phyloP scores from a whole-genome alignment of 1,139 yeast species.

The Protomyces inouyei region DNA sequence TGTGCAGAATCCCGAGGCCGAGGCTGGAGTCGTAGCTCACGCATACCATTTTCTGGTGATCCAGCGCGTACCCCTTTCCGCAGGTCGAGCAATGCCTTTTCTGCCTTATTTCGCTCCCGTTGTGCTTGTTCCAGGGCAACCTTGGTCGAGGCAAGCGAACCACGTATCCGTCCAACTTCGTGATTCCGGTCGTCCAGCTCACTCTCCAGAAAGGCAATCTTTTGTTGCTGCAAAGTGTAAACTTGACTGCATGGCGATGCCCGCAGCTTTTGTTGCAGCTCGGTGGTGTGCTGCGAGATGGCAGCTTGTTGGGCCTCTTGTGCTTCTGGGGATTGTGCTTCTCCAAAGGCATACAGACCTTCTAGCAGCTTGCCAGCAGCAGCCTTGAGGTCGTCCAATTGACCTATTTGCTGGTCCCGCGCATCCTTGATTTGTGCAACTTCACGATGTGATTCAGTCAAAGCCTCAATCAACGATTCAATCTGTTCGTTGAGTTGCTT shows the following conservation, averaged over 20 bases:
- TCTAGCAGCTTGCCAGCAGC: constrained; percentile 27
- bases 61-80: constrained; percentile 28
- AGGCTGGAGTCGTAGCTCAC: constrained; percentile 31
- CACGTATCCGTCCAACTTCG: constrained; percentile 32
- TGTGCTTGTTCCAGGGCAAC: constrained; percentile 31
- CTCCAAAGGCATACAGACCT: background rate
- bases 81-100: constrained; percentile 30
- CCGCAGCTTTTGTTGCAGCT: constrained; percentile 22
- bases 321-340: background rate
- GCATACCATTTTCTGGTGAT: constrained; percentile 29
- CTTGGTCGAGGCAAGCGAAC: constrained; percentile 27
- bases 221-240: constrained; percentile 28
- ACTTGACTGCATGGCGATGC: constrained; percentile 19
- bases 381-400: constrained; percentile 30
- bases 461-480: constrained; percentile 34
- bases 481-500: constrained; percentile 33
- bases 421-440: constrained; percentile 27
- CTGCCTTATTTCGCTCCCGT: constrained; percentile 28
- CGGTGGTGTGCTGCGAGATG: constrained; percentile 11
- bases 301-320: constrained; percentile 10
- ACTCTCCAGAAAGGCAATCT: constrained; percentile 26
- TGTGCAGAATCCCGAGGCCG: background rate
- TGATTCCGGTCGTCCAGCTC: constrained; percentile 31
- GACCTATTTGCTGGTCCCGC: constrained; percentile 28
- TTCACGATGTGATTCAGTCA: constrained; percentile 31